Percentiles rank a stretch among this genome's conserved stretches.
phyloP scores from a whole-genome alignment of 2,329 filamentous ascomycete species.

The Ophidiomyces ophidiicola region DNA sequence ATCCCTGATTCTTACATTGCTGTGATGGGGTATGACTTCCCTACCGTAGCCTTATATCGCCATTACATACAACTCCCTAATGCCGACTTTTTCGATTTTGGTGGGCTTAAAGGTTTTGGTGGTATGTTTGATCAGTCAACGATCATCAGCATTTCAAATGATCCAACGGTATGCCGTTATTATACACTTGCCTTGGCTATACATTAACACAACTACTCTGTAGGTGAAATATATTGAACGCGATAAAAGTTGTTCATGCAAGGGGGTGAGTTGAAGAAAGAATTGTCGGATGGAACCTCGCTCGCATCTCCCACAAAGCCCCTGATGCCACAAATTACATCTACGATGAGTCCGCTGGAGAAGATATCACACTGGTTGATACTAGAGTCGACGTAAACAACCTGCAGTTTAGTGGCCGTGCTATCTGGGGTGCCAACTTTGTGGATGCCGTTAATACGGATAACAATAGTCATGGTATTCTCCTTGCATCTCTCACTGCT shows the following conservation, averaged over 20 bases:
- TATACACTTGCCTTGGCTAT: not conserved
- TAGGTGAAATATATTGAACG: slow-evolving; percentile 15
- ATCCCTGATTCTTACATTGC: slow-evolving; percentile 14
- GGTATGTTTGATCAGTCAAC: slow-evolving; percentile 12
- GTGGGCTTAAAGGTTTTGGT: slow-evolving; percentile 10
- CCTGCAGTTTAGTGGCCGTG: slow-evolving; percentile 28
- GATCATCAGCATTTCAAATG: slow-evolving; percentile 8
- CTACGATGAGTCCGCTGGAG: slow-evolving; percentile 28
- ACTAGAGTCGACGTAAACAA: slow-evolving; percentile 27
- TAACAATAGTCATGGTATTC: slow-evolving; percentile 29
- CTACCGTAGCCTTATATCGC: slow-evolving; percentile 3
- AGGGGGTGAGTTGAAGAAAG: slow-evolving; percentile 14
- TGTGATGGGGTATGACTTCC: slow-evolving; percentile 12
- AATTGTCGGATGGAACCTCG: slow-evolving; percentile 24
- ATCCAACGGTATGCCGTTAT: not conserved
- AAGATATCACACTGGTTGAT: slow-evolving; percentile 27
- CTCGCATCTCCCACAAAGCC: slow-evolving; percentile 24
- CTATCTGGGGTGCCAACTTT: slow-evolving; percentile 25
- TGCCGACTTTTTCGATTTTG: slow-evolving; percentile 8
- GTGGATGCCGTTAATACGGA: slow-evolving; percentile 15
- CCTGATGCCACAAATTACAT: slow-evolving; percentile 20
- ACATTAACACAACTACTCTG: not conserved
- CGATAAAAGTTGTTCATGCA: slow-evolving; percentile 9
- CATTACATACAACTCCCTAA: slow-evolving; percentile 5
- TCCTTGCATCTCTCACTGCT: slow-evolving; percentile 28